Percentiles rank a stretch among this genome's conserved stretches.
Evolutionary conservation across 148 eudicot genomes (phyloP).

Genomic region (Rhododendron henanense): DNA sequence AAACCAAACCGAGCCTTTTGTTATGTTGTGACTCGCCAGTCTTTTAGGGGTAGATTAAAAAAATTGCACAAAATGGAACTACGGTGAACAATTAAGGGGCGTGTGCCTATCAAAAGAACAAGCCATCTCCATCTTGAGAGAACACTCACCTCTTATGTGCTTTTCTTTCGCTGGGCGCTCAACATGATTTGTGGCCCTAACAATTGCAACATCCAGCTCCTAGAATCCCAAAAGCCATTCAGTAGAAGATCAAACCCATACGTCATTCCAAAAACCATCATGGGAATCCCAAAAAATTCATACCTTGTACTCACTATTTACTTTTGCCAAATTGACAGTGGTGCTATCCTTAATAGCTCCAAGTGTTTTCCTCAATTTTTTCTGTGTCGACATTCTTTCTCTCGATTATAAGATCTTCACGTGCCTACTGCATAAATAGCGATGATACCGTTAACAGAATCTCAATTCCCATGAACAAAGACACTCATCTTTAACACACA

Average conservation of each 20-base stretch:
- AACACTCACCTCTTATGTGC: slow-evolving; percentile 65
- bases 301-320: slow-evolving; percentile 93
- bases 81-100: neutral
- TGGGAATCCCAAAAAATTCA: neutral
- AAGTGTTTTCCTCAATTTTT: slow-evolving; percentile 75
- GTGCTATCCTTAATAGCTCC: slow-evolving; percentile 93
- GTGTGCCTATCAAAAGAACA: neutral
- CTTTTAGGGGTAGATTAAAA: neutral
- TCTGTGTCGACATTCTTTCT: slow-evolving; percentile 65
- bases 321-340: slow-evolving; percentile 92
- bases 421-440: neutral
- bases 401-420: slow-evolving; percentile 17
- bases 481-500: neutral
- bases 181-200: slow-evolving; percentile 90
- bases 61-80: neutral
- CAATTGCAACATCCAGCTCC: slow-evolving; percentile 92
- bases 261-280: neutral
- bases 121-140: neutral
- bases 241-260: slow-evolving; percentile 9
- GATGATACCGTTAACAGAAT: neutral
- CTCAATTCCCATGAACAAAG: slow-evolving; percentile 4
- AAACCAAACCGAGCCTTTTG: too few species aligned
- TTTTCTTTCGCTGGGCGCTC: slow-evolving; percentile 93
- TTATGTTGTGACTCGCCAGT: neutral
- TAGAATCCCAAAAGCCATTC: slow-evolving; percentile 18